A percentile compares a stretch with the other conserved stretches of the same genome.
Conservation (phyloP, 73 alveolate species). For the Tetrahymena borealis region DNA sequence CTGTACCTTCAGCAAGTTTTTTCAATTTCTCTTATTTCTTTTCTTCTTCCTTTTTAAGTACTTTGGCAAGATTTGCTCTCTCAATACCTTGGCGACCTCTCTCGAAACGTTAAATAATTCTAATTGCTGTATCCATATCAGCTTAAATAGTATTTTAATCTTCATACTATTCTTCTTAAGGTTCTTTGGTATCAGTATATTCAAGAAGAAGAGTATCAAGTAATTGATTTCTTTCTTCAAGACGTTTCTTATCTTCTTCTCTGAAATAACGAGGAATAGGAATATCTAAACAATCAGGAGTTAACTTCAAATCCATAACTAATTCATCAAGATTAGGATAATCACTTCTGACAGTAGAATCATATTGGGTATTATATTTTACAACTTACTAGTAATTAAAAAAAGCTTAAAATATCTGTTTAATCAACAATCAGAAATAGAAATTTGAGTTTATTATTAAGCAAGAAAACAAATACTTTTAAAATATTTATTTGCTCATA, state of each 20-base stretch:
- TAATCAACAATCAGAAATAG: background rate
- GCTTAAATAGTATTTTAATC: slow-evolving; percentile 55
- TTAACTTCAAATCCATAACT: slow-evolving; percentile 86
- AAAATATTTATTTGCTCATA: too few species aligned
- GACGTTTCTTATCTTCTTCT: slow-evolving; percentile 63
- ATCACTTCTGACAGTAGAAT: slow-evolving; percentile 10
- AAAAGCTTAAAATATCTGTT: background rate
- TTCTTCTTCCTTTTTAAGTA: slow-evolving; percentile 26
- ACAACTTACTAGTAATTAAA: slow-evolving; percentile 3
- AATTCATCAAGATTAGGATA: slow-evolving; percentile 86
- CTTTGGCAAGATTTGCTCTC: slow-evolving; percentile 43
- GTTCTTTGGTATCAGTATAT: slow-evolving; percentile 57
- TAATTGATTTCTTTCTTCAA: slow-evolving; percentile 60
- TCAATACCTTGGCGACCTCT: slow-evolving; percentile 81
- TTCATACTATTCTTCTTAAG: slow-evolving; percentile 62
- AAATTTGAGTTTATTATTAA: background rate
- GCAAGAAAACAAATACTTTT: too few species aligned
- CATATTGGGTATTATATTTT: background rate
- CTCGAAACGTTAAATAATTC: slow-evolving; percentile 79
- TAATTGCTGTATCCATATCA: slow-evolving; percentile 54
- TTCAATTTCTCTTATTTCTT: slow-evolving; percentile 43
- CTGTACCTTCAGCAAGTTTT: slow-evolving; percentile 58
- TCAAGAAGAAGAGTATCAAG: slow-evolving; percentile 48
- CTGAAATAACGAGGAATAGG: slow-evolving; percentile 93
- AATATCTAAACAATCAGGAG: slow-evolving; percentile 82